Evolutionary conservation across 495 filamentous ascomycete species (phyloP), one percentile per base, ranked within the genome.

Genomic region (Parathielavia hyrcaniae): DNA sequence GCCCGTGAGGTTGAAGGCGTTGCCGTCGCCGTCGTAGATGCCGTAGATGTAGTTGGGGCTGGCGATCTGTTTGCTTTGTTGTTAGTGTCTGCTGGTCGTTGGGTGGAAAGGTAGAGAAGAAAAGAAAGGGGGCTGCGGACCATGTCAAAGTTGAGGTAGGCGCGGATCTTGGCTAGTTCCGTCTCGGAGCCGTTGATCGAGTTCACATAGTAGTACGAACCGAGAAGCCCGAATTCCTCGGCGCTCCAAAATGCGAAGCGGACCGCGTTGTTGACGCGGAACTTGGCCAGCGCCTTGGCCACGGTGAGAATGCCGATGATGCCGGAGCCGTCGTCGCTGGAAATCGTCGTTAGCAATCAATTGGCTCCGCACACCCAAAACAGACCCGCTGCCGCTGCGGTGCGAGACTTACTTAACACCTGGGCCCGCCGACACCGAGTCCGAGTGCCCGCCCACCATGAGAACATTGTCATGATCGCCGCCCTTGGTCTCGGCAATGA

Each of bases 111-210:
- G 12, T n/a, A 16, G 44, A 17, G 7, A 17, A n/a, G 6, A 6
- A 2, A 10, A 10, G 11, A 12, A n/a, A 1, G 19, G 20, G 14
- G 12, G 20, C 22, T 9, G n/a, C 38, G 34, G 11, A 64, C 61
- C 86, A 89, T 90, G 70, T 90, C 86, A 61, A 87, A 86, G 74
- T 90, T 87, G 62, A 89, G 83, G 64, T 88, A 87, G 4, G 86
- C 77, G 1, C 78, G 68, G 59, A 89, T 79, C 63, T 83, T 82
- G 36, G 69, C 72, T 12, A 80, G 70, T 17, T 72, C 73, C 2
- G 70, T 50, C 22, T 71, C 61, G 51, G 80, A 74, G 22, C 66
- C 64, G 23, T 76, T 69, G 44, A 65, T 47, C 8, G 59, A 58
- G 32, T 61, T 60, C 60, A 87, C 76, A 69, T 86, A 89, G 66